Percentiles rank a stretch among this genome's conserved stretches.
These are phyloP conservation scores for Geotrichum citri-aurantii DNA, from an alignment of 1,139 yeast species.

Conservation along the genomic window DNA sequence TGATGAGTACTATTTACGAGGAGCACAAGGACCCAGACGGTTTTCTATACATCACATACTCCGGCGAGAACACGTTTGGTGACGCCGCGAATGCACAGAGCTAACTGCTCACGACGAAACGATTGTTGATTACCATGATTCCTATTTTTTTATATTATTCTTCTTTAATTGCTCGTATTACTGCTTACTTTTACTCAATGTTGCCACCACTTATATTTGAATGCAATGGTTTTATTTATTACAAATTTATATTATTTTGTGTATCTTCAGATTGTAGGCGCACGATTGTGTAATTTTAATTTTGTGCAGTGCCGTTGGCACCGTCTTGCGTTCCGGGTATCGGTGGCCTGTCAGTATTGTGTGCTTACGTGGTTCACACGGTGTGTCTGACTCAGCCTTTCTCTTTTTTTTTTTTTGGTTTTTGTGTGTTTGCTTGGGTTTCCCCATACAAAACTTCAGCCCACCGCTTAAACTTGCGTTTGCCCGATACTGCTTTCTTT, in stretches of 20 bases:
- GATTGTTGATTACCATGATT: not conserved
- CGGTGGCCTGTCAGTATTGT: not conserved
- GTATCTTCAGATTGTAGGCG: not conserved
- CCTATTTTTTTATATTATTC: not conserved
- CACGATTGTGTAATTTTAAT: not conserved
- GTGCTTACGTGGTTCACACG: not conserved
- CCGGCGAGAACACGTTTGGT: slow-evolving; percentile 45
- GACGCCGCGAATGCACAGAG: not conserved
- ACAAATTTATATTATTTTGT: not conserved
- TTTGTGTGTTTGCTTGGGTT: no score
- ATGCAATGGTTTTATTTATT: not conserved
- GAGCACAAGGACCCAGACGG: slow-evolving; percentile 98
- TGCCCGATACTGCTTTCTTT: not conserved
- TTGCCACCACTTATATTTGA: not conserved
- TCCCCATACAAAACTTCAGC: not conserved
- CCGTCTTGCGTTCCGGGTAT: not conserved
- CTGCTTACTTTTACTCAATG: not conserved
- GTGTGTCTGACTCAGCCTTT: not conserved
- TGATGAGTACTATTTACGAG: slow-evolving; percentile 89
- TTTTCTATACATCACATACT: slow-evolving; percentile 82
- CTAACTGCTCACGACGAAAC: not conserved
- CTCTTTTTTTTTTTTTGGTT: not conserved
- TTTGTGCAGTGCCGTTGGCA: not conserved
- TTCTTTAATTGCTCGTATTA: not conserved
- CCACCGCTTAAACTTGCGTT: not conserved